These are phyloP conservation scores for Apophysomyces ossiformis DNA, from an alignment of 371 early-diverging fungal genomes.

Conservation along the genomic window DNA sequence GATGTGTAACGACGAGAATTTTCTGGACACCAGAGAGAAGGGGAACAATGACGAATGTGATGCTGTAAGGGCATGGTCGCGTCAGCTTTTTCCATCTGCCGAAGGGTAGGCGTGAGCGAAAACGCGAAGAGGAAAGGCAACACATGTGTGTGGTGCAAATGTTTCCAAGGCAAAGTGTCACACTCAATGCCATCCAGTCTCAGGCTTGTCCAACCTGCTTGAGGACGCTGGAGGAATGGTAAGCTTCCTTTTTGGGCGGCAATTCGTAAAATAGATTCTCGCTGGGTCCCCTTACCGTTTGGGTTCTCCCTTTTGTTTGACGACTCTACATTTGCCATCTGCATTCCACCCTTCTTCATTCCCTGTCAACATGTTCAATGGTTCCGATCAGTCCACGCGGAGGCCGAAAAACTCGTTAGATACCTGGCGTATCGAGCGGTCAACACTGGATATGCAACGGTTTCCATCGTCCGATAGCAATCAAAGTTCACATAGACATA, in stretches of 20 bases:
- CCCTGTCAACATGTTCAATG: slow-evolving; percentile 4
- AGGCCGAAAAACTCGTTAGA: slow-evolving; percentile 5
- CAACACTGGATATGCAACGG: slow-evolving; percentile 4
- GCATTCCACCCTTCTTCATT: slow-evolving; percentile 4
- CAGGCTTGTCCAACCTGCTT: slow-evolving; percentile 12
- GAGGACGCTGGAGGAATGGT: slow-evolving; percentile 12
- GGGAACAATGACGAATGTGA: slow-evolving; percentile 11
- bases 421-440: slow-evolving; percentile 12
- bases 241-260: slow-evolving; percentile 6
- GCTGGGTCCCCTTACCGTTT: slow-evolving; percentile 12
- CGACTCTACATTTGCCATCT: slow-evolving; percentile 11
- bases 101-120: background rate
- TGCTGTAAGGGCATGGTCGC: slow-evolving; percentile 9
- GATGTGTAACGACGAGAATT: background rate
- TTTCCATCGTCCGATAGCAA: slow-evolving; percentile 7
- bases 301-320: slow-evolving; percentile 11
- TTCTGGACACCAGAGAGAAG: slow-evolving; percentile 3
- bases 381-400: slow-evolving; percentile 10
- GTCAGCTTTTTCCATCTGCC: background rate
- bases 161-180: slow-evolving; percentile 12
- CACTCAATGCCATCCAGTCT: slow-evolving; percentile 10
- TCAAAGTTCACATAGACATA: slow-evolving; percentile 7
- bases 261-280: slow-evolving; percentile 10
- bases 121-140: slow-evolving; percentile 11
- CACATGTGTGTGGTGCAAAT: slow-evolving; percentile 11